These are phyloP conservation scores for Ophiostoma ips DNA, from an alignment of 2,329 filamentous ascomycete species.

Conservation along the genomic window DNA sequence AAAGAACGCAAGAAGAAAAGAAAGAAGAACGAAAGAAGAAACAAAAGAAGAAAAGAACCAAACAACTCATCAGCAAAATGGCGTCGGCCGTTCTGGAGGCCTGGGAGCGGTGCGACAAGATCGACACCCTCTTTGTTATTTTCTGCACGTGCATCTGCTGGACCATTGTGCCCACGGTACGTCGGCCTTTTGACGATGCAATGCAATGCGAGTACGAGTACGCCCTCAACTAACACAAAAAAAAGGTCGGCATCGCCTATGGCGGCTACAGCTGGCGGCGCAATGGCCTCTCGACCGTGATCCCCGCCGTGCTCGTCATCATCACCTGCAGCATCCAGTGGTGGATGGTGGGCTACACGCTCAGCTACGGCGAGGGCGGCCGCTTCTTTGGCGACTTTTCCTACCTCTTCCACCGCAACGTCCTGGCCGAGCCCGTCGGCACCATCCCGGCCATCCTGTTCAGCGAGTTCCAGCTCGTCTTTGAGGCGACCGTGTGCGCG, in stretches of 20 bases:
- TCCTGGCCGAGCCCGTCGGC: constrained; percentile 80
- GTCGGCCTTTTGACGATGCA: background rate
- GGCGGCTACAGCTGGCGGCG: constrained; percentile 9
- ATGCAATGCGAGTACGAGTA: background rate
- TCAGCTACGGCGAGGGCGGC: constrained; percentile 72
- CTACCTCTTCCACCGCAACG: constrained; percentile 77
- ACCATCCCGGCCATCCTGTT: constrained; percentile 89
- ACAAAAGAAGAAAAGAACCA: too few relatives aligned
- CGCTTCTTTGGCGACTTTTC: constrained; percentile 75
- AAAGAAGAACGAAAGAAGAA: too few relatives aligned
- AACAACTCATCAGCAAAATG: too few relatives aligned
- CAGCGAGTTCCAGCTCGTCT: constrained; percentile 52
- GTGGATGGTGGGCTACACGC: constrained; percentile 97
- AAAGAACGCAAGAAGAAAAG: too few relatives aligned
- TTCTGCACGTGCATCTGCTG: constrained; percentile 9
- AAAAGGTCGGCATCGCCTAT: constrained; percentile 8
- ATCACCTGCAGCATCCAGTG: constrained; percentile 91
- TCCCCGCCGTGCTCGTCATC: constrained; percentile 64
- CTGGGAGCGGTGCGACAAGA: constrained; percentile 1
- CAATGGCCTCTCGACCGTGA: constrained; percentile 9
- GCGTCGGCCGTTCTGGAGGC: background rate
- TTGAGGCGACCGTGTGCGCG: constrained; percentile 9
- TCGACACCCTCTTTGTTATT: constrained; percentile 8
- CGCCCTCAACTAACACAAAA: background rate
- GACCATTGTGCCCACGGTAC: constrained; percentile 6